phyloP scores from a whole-genome alignment of 352 stramenopile species.

The Phytopythium ostracodes region DNA sequence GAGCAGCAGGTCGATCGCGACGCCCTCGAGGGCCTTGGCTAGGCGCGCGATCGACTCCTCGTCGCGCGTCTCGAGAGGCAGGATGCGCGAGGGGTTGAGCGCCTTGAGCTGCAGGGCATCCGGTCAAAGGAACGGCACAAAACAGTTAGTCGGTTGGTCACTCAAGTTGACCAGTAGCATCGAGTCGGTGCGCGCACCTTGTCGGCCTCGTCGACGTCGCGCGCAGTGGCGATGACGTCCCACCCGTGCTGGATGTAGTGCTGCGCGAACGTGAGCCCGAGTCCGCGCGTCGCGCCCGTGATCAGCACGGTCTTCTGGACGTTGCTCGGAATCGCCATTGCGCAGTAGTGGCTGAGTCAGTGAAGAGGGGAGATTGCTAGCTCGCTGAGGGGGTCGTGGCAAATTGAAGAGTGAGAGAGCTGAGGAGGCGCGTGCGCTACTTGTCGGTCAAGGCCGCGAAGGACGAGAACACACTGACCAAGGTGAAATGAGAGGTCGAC shows the following conservation, averaged over 20 bases:
- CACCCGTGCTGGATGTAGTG: slow-evolving; percentile 40
- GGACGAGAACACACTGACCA: too few species aligned
- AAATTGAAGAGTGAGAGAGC: slow-evolving; percentile 1
- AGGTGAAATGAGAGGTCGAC: too few species aligned
- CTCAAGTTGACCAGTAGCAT: too few species aligned
- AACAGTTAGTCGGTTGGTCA: too few species aligned
- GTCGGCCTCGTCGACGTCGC: slow-evolving; percentile 29
- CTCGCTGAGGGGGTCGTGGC: not conserved
- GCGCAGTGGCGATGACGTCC: slow-evolving; percentile 48
- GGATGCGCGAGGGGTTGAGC: slow-evolving; percentile 20
- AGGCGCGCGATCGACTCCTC: slow-evolving; percentile 26
- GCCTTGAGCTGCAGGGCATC: slow-evolving; percentile 18
- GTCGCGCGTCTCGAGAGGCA: slow-evolving; percentile 28
- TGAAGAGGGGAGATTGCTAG: not conserved
- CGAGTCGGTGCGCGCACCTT: slow-evolving; percentile 15
- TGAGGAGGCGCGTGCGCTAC: not conserved
- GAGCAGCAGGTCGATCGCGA: slow-evolving; percentile 36
- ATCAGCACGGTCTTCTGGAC: slow-evolving; percentile 46
- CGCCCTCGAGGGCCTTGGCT: slow-evolving; percentile 20
- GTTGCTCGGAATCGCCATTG: not conserved
- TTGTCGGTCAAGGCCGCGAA: too few species aligned
- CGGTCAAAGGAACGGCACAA: too few species aligned
- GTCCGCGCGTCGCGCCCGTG: slow-evolving; percentile 52
- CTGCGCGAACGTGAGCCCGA: slow-evolving; percentile 43
- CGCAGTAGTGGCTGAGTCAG: too few species aligned